A percentile compares a stretch with the other conserved stretches of the same genome.
These are phyloP conservation scores for Aurifilum marmelostoma DNA, from an alignment of 2,329 filamentous ascomycete species.

Conservation along the genomic window DNA sequence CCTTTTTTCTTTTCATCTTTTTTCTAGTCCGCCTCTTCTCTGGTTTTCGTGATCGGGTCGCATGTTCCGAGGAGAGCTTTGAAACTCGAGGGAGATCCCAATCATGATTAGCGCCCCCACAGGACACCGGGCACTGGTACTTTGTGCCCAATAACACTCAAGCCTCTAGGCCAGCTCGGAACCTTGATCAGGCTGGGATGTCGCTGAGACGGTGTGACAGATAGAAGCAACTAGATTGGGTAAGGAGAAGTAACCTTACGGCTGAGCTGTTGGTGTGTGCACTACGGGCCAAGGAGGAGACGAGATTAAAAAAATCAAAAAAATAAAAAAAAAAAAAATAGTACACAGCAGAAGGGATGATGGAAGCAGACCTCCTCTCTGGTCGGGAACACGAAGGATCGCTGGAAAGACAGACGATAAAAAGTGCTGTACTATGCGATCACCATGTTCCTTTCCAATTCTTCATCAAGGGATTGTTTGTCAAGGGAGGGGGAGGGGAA, in stretches of 20 bases:
- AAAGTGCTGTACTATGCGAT: neutral
- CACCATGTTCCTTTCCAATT: neutral
- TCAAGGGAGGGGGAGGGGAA: neutral
- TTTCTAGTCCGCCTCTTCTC: neutral
- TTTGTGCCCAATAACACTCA: constrained; percentile 5
- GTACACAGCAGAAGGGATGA: neutral
- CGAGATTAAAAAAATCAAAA: too few species aligned
- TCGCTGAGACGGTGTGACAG: constrained; percentile 13
- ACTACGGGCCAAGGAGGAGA: neutral
- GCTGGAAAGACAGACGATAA: too few species aligned
- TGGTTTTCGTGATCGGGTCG: neutral
- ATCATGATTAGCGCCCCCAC: constrained; percentile 13
- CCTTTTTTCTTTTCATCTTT: neutral
- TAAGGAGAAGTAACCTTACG: neutral
- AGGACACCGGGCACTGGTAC: neutral
- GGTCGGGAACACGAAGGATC: neutral
- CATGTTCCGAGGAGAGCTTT: neutral
- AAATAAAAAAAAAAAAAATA: too few species aligned
- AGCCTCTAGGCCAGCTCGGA: constrained; percentile 1
- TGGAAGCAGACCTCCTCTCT: neutral
- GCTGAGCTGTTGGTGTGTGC: neutral
- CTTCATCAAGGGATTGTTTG: neutral
- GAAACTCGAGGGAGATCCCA: constrained; percentile 10
- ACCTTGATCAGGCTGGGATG: constrained; percentile 10
- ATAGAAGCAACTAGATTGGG: neutral